Evolutionary conservation across 2,329 filamentous ascomycete species (phyloP).

Genomic region (Fusarium pininemorale): DNA sequence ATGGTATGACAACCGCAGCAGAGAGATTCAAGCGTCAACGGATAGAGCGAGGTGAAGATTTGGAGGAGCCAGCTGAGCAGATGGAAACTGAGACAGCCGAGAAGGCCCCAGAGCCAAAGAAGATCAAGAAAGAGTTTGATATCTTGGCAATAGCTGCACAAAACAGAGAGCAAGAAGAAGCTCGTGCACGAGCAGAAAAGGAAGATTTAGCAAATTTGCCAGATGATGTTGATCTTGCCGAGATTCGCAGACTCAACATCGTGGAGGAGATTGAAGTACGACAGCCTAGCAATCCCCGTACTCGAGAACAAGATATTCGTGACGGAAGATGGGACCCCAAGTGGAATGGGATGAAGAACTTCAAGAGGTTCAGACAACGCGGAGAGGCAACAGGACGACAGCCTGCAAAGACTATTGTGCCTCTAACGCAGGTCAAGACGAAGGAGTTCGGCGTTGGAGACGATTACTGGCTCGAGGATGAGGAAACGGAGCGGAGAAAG

Average conservation of each 20-base stretch:
- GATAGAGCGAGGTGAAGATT: slow-evolving; percentile 65
- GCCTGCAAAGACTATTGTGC: slow-evolving; percentile 68
- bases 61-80: slow-evolving; percentile 45
- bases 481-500: slow-evolving; percentile 46
- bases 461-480: slow-evolving; percentile 76
- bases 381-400: slow-evolving; percentile 58
- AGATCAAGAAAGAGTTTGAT: slow-evolving; percentile 69
- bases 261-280: slow-evolving; percentile 80
- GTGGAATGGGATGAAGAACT: slow-evolving; percentile 97
- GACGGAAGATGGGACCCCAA: slow-evolving; percentile 79
- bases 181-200: slow-evolving; percentile 63
- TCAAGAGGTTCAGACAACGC: slow-evolving; percentile 82
- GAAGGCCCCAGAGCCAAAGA: slow-evolving; percentile 46
- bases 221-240: slow-evolving; percentile 75
- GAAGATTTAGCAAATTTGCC: slow-evolving; percentile 61
- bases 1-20: slow-evolving; percentile 78
- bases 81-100: slow-evolving; percentile 33
- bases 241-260: slow-evolving; percentile 77
- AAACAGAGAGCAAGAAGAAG: slow-evolving; percentile 72
- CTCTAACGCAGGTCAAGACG: slow-evolving; percentile 74
- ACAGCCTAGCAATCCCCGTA: slow-evolving; percentile 42
- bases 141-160: slow-evolving; percentile 73
- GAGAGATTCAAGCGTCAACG: slow-evolving; percentile 82
- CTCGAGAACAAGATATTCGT: slow-evolving; percentile 59
- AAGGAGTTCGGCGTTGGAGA: slow-evolving; percentile 80